phyloP scores from a whole-genome alignment of 441 rosid genomes.

The Arabidopsis lyrata region DNA sequence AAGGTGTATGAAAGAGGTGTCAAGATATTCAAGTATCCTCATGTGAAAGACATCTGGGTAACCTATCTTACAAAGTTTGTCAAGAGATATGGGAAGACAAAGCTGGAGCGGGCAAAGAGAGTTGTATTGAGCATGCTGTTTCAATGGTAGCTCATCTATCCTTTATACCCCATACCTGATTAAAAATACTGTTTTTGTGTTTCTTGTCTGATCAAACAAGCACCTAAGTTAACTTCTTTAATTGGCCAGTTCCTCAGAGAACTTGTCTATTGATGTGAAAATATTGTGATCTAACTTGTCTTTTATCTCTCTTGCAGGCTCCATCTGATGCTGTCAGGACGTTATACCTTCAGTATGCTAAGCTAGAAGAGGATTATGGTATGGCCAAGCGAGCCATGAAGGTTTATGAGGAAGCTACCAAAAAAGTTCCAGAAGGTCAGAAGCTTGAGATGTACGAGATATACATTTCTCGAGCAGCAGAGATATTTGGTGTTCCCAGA shows the following conservation, averaged over 20 bases:
- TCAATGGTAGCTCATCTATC: constrained; percentile 48
- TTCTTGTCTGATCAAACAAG: constrained; percentile 4
- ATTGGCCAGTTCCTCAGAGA: not conserved
- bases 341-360: constrained; percentile 91
- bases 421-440: constrained; percentile 81
- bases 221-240: not conserved
- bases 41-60: constrained; percentile 93
- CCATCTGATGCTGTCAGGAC: constrained; percentile 93
- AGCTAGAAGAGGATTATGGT: constrained; percentile 95
- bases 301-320: constrained; percentile 57
- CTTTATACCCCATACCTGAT: constrained; percentile 44
- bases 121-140: constrained; percentile 90
- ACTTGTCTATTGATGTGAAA: constrained; percentile 1
- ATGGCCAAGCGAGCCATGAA: constrained; percentile 97
- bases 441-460: constrained; percentile 89
- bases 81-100: constrained; percentile 83
- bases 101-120: constrained; percentile 91
- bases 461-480: constrained; percentile 89
- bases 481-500: constrained; percentile 89
- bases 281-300: constrained; percentile 26
- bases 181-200: not conserved
- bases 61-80: constrained; percentile 90
- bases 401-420: constrained; percentile 90
- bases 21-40: constrained; percentile 94
- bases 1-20: constrained; percentile 97